These are phyloP conservation scores for Geotrichum siamense DNA, from an alignment of 1,139 yeast species.

Conservation along the genomic window DNA sequence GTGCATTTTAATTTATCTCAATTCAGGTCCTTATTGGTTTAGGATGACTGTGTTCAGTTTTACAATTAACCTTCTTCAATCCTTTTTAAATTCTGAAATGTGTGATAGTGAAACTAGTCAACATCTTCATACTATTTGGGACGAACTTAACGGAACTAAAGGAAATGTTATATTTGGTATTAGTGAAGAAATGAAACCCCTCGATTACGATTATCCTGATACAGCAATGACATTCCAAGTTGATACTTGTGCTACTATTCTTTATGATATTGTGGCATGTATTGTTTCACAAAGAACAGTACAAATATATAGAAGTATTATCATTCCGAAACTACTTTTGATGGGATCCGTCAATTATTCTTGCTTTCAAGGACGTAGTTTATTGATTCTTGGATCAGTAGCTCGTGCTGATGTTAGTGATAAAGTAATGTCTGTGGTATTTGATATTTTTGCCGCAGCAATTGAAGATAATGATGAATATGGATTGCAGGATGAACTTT, in stretches of 20 bases:
- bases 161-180: slow-evolving; percentile 44
- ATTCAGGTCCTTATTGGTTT: slow-evolving; percentile 63
- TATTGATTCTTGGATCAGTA: slow-evolving; percentile 64
- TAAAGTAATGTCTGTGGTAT: slow-evolving; percentile 46
- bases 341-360: slow-evolving; percentile 54
- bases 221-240: slow-evolving; percentile 50
- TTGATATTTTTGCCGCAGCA: slow-evolving; percentile 30
- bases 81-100: slow-evolving; percentile 39
- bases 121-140: slow-evolving; percentile 39
- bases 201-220: slow-evolving; percentile 40
- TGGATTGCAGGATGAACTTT: slow-evolving; percentile 33
- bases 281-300: slow-evolving; percentile 41
- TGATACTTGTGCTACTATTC: slow-evolving; percentile 57
- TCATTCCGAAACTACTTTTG: slow-evolving; percentile 61
- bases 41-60: slow-evolving; percentile 60
- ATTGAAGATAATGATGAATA: slow-evolving; percentile 31
- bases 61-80: slow-evolving; percentile 63
- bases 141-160: slow-evolving; percentile 61
- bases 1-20: slow-evolving; percentile 63
- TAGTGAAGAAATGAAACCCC: slow-evolving; percentile 51
- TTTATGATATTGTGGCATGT: slow-evolving; percentile 51
- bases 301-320: slow-evolving; percentile 49
- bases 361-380: slow-evolving; percentile 63
- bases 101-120: slow-evolving; percentile 10
- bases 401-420: slow-evolving; percentile 60